Base-by-base conservation (phyloP, 2,329 filamentous ascomycete species). In the Dendryphion nanum region DNA sequence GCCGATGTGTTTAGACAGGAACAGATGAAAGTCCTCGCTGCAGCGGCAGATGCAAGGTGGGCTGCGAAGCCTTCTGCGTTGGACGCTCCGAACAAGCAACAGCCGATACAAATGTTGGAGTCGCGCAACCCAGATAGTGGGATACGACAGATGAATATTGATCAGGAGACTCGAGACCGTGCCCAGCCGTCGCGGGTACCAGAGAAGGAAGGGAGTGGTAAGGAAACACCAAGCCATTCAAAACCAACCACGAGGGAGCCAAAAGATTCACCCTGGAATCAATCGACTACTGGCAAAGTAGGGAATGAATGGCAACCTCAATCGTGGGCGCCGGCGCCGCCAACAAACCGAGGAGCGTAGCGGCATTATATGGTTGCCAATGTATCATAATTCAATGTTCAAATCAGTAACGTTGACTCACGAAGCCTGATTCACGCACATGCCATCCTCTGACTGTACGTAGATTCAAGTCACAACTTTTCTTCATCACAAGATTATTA, bases 11-110 rank as follows among this genome's bases (percentile, higher is more conserved):
- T 72, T 21, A 71, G 81, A 18, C 79, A 79, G 55, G 63, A 67
- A n/a, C 72, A 72, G 41, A 75, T 83, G 52, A 82, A 81, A 56
- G 55, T 76, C 35, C 72, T 83, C 16, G 81, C 79, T 3, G 72
- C 69, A 32, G 64, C 76, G 30, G 81, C 81, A 26, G 80, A 83
- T 54, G 76, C 76, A 44, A 67, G 78, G 45, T 84, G 80, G 80
- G 78, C 74, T 6, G 72, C 71, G 33, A 76, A 80, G 47, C 73
- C 78, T 1, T 79, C 76, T 4, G 77, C 71, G 41, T 70, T 83
- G 24, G 79, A 83, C 52, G 70, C 70, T 37, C 79, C 78, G 1
- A 65, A 71, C 29, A 69, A 67, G 24, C 68, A 73, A 38, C 72
- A 76, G 41, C 67, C 72, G 3, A 49, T 56, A n/a, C 71, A 72